Base-by-base conservation (phyloP, 768 basidiomycete genomes). In the Tricholoma flavovirens region DNA sequence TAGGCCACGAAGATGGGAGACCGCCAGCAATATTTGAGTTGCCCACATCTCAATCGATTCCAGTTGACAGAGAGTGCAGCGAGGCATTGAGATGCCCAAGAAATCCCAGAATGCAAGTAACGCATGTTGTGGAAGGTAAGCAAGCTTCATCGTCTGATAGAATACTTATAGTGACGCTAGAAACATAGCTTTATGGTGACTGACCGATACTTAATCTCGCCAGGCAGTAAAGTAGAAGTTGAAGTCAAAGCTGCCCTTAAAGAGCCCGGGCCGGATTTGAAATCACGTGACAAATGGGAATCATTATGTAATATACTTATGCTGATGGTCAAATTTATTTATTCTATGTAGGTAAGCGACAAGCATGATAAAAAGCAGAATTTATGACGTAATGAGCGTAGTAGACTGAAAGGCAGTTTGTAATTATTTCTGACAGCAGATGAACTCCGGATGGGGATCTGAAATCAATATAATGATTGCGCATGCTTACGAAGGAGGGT, bases 21-120 rank as follows among this genome's bases (percentile, higher is more conserved):
- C 49, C 8, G 65, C 66, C 43, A 70, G 55, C n/a, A 62, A 54
- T 29, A 59, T 36, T 53, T 61, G 64, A 46, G 61, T 58, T 15
- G 56, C 54, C 68, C 67, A 69, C 64, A 65, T 66, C 59, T 64
- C 55, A 40, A 60, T 45, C 40, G 53, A 32, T 49, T n/a, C n/a
- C n/a, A n/a, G n/a, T n/a, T 58, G 40, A 32, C 51, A 60, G 42
- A 62, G 40, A 32, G 46, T 43, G 19, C 54, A 57, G 26, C 35
- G 33, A 11, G 61, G 45, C 56, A 59, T 52, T 43, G 56, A 53
- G 45, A 56, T 21, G 43, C 62, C 49, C 24, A 57, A 52, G 32
- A 54, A 56, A 36, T 58, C 62, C 58, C 51, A 29, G 51, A 58
- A 51, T 62, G 60, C 58, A 62, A 59, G 60, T 12, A 53, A 33